A percentile compares a stretch with the other conserved stretches of the same genome.
These are phyloP conservation scores for Globisporangium spinosum DNA, from an alignment of 352 stramenopile genomes.

Conservation along the genomic window DNA sequence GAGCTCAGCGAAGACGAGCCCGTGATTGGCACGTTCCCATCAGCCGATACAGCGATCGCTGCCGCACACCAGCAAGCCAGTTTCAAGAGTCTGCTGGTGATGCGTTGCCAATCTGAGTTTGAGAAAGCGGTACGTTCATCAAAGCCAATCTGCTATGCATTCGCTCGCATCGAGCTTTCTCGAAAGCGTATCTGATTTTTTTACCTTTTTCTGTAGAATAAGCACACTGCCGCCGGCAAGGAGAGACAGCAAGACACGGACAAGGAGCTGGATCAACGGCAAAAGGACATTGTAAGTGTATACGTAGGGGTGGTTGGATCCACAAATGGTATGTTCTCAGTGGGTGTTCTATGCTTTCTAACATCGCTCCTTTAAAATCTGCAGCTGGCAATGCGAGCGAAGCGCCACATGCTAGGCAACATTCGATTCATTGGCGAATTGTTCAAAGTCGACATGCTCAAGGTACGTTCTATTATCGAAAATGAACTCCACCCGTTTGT, in stretches of 20 bases:
- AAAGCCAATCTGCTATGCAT: background rate
- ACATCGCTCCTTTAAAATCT: background rate
- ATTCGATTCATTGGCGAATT: slow-evolving; percentile 87
- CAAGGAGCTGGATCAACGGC: slow-evolving; percentile 39
- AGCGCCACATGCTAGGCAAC: slow-evolving; percentile 81
- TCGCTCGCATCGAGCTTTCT: background rate
- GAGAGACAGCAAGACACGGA: slow-evolving; percentile 36
- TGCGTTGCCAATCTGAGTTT: slow-evolving; percentile 77
- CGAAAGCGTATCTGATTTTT: background rate
- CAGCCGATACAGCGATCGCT: slow-evolving; percentile 45
- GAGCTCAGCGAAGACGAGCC: slow-evolving; percentile 63
- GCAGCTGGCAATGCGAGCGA: slow-evolving; percentile 55
- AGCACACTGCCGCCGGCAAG: slow-evolving; percentile 29
- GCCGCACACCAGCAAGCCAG: slow-evolving; percentile 41
- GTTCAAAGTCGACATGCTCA: slow-evolving; percentile 85
- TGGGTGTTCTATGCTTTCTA: background rate
- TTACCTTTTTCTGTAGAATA: slow-evolving; percentile 32
- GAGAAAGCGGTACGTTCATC: slow-evolving; percentile 52
- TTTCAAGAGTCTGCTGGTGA: slow-evolving; percentile 78
- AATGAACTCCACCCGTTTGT: background rate
- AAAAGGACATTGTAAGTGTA: slow-evolving; percentile 52
- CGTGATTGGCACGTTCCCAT: slow-evolving; percentile 56
- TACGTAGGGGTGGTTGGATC: background rate
- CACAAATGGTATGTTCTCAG: background rate
- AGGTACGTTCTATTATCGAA: slow-evolving; percentile 31